A percentile compares a stretch with the other conserved stretches of the same genome.
Evolutionary conservation across 1,139 yeast genomes (phyloP).

Genomic region (Yarrowia galli): DNA sequence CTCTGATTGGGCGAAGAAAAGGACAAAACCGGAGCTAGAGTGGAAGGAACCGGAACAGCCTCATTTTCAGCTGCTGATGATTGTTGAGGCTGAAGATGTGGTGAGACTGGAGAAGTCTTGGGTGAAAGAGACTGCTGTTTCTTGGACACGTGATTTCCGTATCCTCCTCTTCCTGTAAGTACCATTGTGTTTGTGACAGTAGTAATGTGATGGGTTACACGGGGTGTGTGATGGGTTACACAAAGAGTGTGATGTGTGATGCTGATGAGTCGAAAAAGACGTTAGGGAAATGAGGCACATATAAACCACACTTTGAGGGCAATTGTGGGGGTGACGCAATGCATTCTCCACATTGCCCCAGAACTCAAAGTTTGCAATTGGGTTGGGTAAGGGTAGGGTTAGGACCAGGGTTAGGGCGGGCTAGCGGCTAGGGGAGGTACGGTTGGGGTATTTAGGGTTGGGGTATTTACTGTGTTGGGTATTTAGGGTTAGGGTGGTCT

Average conservation of each 20-base stretch:
- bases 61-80: slow-evolving; percentile 6
- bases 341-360: slow-evolving; percentile 38
- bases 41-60: slow-evolving; percentile 43
- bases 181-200: slow-evolving; percentile 44
- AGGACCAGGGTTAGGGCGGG: neutral
- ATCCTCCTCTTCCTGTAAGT: slow-evolving; percentile 50
- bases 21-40: slow-evolving; percentile 52
- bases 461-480: neutral
- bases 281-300: neutral
- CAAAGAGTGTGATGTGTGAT: too few species aligned
- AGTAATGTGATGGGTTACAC: too few species aligned
- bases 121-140: slow-evolving; percentile 37
- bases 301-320: slow-evolving; percentile 24
- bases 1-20: slow-evolving; percentile 50
- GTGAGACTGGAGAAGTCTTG: slow-evolving; percentile 40
- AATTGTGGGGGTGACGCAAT: slow-evolving; percentile 36
- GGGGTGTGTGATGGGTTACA: too few species aligned
- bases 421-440: neutral
- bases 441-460: neutral
- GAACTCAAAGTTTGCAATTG: neutral
- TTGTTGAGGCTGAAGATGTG: slow-evolving; percentile 14
- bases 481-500: neutral
- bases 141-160: slow-evolving; percentile 47
- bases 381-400: neutral
- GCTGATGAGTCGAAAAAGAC: too few species aligned